Evolutionary conservation across 2,329 filamentous ascomycete genomes (phyloP).

Genomic region (Aspergillus fructus): DNA sequence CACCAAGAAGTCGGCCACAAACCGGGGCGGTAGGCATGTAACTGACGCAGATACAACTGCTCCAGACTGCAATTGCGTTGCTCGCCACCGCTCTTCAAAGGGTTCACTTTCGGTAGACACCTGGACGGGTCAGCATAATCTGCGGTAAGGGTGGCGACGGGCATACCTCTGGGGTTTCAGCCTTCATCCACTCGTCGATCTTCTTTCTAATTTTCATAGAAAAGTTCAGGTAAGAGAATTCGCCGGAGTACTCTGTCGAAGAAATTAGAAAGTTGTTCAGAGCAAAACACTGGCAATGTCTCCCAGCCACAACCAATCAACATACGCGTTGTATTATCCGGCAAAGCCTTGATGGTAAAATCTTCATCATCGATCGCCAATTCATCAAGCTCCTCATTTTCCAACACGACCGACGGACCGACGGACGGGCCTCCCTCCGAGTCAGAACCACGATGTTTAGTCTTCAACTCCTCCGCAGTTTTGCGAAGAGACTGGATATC

Average conservation of each 20-base stretch:
- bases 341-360: constrained; percentile 40
- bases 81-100: constrained; percentile 44
- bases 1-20: constrained; percentile 44
- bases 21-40: constrained; percentile 43
- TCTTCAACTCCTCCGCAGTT: constrained; percentile 46
- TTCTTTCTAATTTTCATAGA: constrained; percentile 44
- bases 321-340: constrained; percentile 42
- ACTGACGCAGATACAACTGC: constrained; percentile 37
- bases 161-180: constrained; percentile 36
- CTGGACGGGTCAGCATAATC: constrained; percentile 21
- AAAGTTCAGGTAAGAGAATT: constrained; percentile 47
- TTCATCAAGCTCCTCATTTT: constrained; percentile 40
- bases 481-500: constrained; percentile 44
- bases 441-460: constrained; percentile 33
- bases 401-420: constrained; percentile 28
- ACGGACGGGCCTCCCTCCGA: constrained; percentile 30
- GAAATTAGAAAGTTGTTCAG: constrained; percentile 7
- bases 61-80: constrained; percentile 43
- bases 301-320: neutral
- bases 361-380: constrained; percentile 43
- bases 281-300: neutral
- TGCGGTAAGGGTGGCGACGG: neutral
- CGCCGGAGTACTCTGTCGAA: constrained; percentile 43
- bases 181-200: constrained; percentile 45
- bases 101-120: constrained; percentile 37